These are phyloP conservation scores for Trypanosoma vivax DNA, from an alignment of 208 protist species.

Conservation along the genomic window DNA sequence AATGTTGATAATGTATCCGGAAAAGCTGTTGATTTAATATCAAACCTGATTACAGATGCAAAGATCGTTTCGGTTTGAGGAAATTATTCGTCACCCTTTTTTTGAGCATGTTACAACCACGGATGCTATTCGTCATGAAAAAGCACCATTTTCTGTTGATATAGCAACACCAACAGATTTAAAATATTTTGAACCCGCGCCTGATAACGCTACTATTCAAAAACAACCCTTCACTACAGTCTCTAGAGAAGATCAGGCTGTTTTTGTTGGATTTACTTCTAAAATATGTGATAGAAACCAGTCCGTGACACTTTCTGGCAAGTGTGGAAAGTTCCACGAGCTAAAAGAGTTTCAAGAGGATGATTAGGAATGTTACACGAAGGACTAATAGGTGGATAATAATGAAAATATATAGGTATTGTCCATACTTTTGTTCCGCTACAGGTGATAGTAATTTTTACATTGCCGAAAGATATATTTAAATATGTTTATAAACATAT, in stretches of 20 bases:
- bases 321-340: slow-evolving; percentile 17
- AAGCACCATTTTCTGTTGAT: slow-evolving; percentile 34
- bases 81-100: slow-evolving; percentile 33
- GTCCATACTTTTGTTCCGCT: not conserved
- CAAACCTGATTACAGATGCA: slow-evolving; percentile 26
- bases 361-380: slow-evolving; percentile 6
- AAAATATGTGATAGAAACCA: slow-evolving; percentile 14
- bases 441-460: not conserved
- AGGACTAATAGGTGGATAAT: not conserved
- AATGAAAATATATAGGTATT: not conserved
- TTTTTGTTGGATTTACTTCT: slow-evolving; percentile 31
- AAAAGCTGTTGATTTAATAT: slow-evolving; percentile 64
- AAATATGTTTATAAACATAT: not conserved
- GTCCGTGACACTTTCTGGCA: slow-evolving; percentile 16
- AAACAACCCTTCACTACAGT: slow-evolving; percentile 18
- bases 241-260: slow-evolving; percentile 23
- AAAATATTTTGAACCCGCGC: slow-evolving; percentile 43
- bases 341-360: slow-evolving; percentile 27
- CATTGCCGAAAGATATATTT: slow-evolving; percentile 5
- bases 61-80: slow-evolving; percentile 31
- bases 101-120: slow-evolving; percentile 27
- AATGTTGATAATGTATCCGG: slow-evolving; percentile 29
- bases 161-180: slow-evolving; percentile 21
- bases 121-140: slow-evolving; percentile 21
- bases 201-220: slow-evolving; percentile 20